Evolutionary conservation across 192 early-diverging fungal species (phyloP).

Genomic region (Coemansia sp.): DNA sequence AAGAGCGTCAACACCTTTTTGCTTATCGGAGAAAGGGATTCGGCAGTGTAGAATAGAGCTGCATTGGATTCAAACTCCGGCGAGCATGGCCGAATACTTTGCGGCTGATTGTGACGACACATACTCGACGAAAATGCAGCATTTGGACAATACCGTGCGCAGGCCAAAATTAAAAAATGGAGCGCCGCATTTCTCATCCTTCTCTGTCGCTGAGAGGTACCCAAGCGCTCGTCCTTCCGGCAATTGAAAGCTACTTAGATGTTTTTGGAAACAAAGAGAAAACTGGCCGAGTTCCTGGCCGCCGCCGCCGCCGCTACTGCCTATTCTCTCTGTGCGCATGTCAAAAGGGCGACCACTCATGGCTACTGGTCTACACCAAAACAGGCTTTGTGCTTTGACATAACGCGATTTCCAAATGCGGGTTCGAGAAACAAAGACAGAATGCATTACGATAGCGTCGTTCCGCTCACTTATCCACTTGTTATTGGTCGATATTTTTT

Average conservation of each 20-base stretch:
- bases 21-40: neutral
- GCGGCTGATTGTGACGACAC: neutral
- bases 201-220: neutral
- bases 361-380: neutral
- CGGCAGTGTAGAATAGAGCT: neutral
- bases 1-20: neutral
- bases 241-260: neutral
- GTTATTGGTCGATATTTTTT: neutral
- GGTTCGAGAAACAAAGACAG: neutral
- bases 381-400: neutral
- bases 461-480: neutral
- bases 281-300: neutral
- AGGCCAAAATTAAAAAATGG: conserved; percentile 3
- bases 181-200: neutral
- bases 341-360: neutral
- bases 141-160: neutral
- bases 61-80: neutral
- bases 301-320: neutral
- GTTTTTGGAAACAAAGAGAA: neutral
- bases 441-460: neutral
- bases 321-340: neutral
- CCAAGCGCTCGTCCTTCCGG: neutral
- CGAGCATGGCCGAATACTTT: neutral
- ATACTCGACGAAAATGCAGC: too few relatives aligned
- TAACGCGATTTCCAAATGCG: neutral